phyloP scores from a whole-genome alignment of 164 flowering plant species.

The Echeveria elegans region DNA sequence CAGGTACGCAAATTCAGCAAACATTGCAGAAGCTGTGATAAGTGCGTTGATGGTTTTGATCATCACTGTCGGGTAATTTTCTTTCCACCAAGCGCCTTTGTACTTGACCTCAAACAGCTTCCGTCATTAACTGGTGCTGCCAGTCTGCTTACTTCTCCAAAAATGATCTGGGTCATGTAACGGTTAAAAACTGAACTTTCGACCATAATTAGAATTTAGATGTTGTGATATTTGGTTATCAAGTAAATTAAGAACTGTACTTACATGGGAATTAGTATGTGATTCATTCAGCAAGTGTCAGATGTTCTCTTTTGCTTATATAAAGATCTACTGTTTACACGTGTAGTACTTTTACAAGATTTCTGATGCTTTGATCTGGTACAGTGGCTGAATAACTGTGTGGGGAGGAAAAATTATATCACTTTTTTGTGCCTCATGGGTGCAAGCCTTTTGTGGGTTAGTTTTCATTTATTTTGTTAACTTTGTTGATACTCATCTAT shows the following conservation, averaged over 20 bases:
- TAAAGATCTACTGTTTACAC: background rate
- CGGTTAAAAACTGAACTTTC: background rate
- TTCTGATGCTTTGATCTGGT: slow-evolving; percentile 11
- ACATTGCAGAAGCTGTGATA: slow-evolving; percentile 90
- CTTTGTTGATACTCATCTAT: background rate
- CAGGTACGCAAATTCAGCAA: slow-evolving; percentile 84
- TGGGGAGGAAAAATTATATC: slow-evolving; percentile 74
- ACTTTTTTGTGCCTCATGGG: slow-evolving; percentile 84
- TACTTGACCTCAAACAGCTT: background rate
- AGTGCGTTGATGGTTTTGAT: slow-evolving; percentile 91
- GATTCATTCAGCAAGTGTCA: background rate
- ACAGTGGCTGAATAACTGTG: slow-evolving; percentile 93
- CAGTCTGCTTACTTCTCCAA: background rate
- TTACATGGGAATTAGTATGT: background rate
- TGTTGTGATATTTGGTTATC: background rate
- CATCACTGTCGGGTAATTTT: slow-evolving; percentile 82
- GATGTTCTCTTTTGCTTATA: background rate
- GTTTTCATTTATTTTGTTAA: slow-evolving; percentile 12
- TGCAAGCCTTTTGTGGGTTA: slow-evolving; percentile 69
- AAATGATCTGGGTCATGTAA: background rate
- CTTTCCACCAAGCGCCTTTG: background rate
- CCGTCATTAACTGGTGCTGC: background rate
- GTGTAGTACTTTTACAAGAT: background rate
- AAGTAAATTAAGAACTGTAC: background rate
- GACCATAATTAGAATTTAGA: background rate